Evolutionary conservation across 257 asterid genomes (phyloP).

Genomic region (Fraxinus excelsior): DNA sequence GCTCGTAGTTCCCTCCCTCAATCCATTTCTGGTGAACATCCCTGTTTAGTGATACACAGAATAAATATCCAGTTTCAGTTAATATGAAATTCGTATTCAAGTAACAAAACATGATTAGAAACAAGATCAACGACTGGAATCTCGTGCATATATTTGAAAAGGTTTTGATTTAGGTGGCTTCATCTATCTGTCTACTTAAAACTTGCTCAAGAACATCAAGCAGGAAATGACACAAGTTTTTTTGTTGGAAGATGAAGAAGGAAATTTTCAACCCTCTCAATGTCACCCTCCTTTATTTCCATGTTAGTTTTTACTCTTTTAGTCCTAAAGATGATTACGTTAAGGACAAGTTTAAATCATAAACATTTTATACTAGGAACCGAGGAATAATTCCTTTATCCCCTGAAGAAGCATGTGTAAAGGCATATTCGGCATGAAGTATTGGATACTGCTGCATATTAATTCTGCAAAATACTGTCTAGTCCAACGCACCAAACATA

Average conservation of each 20-base stretch:
- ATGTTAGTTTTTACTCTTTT: constrained; percentile 6
- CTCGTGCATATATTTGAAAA: background rate
- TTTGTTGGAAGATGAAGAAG: background rate
- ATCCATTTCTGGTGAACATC: constrained; percentile 99
- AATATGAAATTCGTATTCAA: background rate
- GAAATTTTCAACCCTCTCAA: constrained; percentile 20
- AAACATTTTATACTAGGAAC: background rate
- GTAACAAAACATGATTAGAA: background rate
- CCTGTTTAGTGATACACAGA: constrained; percentile 50
- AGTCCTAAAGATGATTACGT: background rate
- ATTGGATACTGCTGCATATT: no score
- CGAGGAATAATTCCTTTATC: background rate
- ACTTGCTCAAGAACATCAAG: constrained; percentile 59
- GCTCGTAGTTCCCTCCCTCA: constrained; percentile 97
- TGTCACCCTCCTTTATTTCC: constrained; percentile 67
- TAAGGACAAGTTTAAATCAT: background rate
- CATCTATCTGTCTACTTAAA: constrained; percentile 23
- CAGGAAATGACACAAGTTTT: constrained; percentile 45
- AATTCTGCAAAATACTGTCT: background rate
- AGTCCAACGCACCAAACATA: background rate
- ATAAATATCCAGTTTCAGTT: background rate
- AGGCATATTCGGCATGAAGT: background rate
- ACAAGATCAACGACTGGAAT: background rate
- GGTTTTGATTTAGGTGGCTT: background rate
- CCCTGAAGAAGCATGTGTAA: background rate